Conservation (phyloP, 2,329 filamentous ascomycete genomes). For the Sporothrix inflata region DNA sequence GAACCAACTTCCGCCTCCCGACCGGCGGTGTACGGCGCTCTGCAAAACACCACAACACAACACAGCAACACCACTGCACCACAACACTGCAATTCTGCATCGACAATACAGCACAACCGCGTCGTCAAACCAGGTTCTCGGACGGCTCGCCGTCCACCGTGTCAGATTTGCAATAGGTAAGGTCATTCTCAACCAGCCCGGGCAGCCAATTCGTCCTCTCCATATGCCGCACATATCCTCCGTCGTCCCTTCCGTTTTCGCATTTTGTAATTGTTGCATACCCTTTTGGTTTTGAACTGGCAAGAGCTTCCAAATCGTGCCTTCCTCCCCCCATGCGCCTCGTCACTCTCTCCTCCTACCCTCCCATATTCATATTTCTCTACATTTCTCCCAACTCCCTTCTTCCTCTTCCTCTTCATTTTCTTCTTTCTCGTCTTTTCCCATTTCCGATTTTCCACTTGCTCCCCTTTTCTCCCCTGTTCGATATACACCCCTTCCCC, state of each 20-base stretch:
- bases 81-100: not conserved
- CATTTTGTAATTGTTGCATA: not conserved
- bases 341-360: not conserved
- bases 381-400: not conserved
- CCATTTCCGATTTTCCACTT: not conserved
- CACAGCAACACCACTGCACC: not conserved
- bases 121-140: not conserved
- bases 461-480: conserved; percentile 24
- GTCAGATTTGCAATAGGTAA: not conserved
- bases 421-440: not conserved
- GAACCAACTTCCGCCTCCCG: conserved; percentile 6
- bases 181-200: not conserved
- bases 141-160: conserved; percentile 14
- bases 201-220: not conserved
- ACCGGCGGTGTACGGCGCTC: conserved; percentile 2
- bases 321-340: not conserved
- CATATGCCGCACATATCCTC: not conserved
- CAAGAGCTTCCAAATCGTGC: conserved; percentile 11
- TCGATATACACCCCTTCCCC: not conserved
- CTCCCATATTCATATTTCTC: not conserved
- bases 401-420: not conserved
- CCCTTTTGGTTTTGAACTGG: not conserved
- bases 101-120: not conserved
- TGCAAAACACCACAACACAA: not conserved
- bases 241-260: not conserved